These are phyloP conservation scores for Corynascus novoguineensis DNA, from an alignment of 495 filamentous ascomycete species.

Conservation along the genomic window DNA sequence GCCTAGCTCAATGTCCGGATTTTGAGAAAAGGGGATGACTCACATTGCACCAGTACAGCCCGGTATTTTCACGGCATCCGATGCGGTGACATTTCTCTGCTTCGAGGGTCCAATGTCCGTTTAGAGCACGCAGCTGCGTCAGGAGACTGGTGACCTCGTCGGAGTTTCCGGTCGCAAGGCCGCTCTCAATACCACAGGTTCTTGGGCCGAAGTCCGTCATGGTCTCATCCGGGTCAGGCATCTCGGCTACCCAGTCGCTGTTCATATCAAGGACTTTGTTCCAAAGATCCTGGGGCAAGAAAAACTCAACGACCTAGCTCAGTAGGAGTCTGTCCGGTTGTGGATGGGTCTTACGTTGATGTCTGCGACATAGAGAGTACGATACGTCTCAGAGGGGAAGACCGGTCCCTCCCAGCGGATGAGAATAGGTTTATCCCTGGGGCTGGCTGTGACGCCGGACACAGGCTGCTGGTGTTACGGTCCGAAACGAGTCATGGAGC, in stretches of 20 bases:
- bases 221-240: background rate
- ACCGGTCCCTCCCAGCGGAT: background rate
- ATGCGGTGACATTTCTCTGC: background rate
- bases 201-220: background rate
- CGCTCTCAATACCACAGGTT: background rate
- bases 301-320: background rate
- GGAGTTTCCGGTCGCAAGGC: background rate
- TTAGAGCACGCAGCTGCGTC: background rate
- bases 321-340: too few species aligned
- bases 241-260: background rate
- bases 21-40: too few species aligned
- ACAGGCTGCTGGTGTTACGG: background rate
- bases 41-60: slow-evolving; percentile 11
- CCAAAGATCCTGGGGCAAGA: background rate
- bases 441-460: background rate
- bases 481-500: background rate
- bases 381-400: background rate
- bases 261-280: background rate
- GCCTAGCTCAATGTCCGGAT: background rate
- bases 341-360: background rate
- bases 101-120: background rate
- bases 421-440: background rate
- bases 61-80: background rate
- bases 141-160: background rate
- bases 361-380: background rate